A percentile compares a stretch with the other conserved stretches of the same genome.
phyloP scores from a whole-genome alignment of 1,139 yeast species.

The Hemisphaericaspora subhashii region DNA sequence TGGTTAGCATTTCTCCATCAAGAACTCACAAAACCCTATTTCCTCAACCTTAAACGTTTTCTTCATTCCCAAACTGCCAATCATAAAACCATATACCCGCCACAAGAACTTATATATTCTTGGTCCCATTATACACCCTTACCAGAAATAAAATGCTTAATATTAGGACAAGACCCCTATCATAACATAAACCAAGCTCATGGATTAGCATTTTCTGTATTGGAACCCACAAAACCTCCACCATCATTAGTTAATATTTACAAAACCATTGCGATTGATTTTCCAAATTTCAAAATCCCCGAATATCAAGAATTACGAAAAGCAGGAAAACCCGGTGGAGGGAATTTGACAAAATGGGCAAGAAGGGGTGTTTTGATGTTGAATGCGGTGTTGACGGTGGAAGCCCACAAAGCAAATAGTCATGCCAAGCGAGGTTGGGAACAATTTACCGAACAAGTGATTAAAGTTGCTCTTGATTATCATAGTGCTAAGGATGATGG shows the following conservation, averaged over 20 bases:
- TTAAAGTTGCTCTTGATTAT: constrained; percentile 46
- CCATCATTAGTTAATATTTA: constrained; percentile 89
- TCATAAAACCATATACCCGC: constrained; percentile 75
- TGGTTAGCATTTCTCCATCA: constrained; percentile 73
- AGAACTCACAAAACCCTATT: constrained; percentile 85
- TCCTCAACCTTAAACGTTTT: constrained; percentile 68
- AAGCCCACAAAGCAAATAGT: constrained; percentile 91
- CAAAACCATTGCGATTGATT: constrained; percentile 72
- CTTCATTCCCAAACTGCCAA: constrained; percentile 34
- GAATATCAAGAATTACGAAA: constrained; percentile 31
- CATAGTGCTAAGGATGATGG: constrained; percentile 43
- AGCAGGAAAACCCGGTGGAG: constrained; percentile 45
- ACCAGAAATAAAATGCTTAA: constrained; percentile 67
- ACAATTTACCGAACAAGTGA: constrained; percentile 72
- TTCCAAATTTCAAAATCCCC: constrained; percentile 67
- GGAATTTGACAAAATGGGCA: constrained; percentile 85
- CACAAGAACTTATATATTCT: constrained; percentile 73
- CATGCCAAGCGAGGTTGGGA: constrained; percentile 96
- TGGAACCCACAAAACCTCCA: constrained; percentile 81
- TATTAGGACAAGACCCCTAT: constrained; percentile 96
- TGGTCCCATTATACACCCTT: constrained; percentile 92
- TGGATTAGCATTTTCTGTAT: constrained; percentile 91
- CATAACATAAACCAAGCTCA: constrained; percentile 94
- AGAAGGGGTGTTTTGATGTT: constrained; percentile 82
- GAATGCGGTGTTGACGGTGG: constrained; percentile 88